phyloP scores from a whole-genome alignment of 2,329 filamentous ascomycete genomes.

The Colletotrichum orchidophilum region DNA sequence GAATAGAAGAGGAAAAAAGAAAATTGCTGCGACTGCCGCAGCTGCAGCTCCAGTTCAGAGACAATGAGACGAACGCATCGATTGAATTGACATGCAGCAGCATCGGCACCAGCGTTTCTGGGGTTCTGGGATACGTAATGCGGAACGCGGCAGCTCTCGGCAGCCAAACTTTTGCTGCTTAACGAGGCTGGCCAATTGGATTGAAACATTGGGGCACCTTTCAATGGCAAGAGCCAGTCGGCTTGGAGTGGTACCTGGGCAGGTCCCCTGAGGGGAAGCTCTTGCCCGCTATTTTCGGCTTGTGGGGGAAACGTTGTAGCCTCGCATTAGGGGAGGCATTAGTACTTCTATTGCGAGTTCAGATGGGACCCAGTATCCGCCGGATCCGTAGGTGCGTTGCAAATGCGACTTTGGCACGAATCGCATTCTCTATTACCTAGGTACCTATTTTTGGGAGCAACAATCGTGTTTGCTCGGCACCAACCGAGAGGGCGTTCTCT shows the following conservation, averaged over 20 bases:
- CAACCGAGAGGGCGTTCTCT: neutral
- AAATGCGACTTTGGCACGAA: conserved; percentile 10
- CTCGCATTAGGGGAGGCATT: conserved; percentile 24
- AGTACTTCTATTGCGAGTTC: neutral
- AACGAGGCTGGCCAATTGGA: conserved; percentile 24
- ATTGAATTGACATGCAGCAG: neutral
- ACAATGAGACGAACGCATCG: conserved; percentile 17
- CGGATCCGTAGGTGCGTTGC: neutral
- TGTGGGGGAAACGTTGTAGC: conserved; percentile 22
- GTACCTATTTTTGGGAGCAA: neutral
- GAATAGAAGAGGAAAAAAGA: neutral
- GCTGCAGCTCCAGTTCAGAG: conserved; percentile 20
- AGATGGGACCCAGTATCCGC: neutral
- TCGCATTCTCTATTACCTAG: conserved; percentile 4
- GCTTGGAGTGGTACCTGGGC: neutral
- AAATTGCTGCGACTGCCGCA: conserved; percentile 17
- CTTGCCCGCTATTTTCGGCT: conserved; percentile 17
- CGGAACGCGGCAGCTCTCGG: conserved; percentile 21
- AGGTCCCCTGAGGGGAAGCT: neutral
- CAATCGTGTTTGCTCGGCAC: neutral
- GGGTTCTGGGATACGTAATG: conserved; percentile 32
- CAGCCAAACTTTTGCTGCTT: conserved; percentile 23
- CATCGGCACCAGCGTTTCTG: conserved; percentile 1
- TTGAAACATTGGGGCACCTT: neutral
- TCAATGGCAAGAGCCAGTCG: neutral